These are phyloP conservation scores for Podochytrium sp. DNA, from an alignment of 192 early-diverging fungal species.

Conservation along the genomic window DNA sequence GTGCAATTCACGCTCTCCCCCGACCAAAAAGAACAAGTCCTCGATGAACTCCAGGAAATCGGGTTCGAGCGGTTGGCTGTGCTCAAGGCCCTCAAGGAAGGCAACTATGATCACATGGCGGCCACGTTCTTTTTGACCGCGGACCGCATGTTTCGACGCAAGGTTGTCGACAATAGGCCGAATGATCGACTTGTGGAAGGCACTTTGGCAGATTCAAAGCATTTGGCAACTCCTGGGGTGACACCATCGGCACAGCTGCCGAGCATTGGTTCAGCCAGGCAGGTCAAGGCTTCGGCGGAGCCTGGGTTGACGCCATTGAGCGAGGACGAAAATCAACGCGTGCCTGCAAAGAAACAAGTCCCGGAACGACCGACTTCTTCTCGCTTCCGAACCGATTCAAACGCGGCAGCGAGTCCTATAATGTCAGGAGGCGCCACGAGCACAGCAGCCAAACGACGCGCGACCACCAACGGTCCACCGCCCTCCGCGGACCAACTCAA, in stretches of 20 bases:
- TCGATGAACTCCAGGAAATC: constrained; percentile 60
- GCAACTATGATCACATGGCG: constrained; percentile 56
- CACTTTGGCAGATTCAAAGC: constrained; percentile 27
- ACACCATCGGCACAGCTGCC: not conserved
- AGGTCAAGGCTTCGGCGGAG: constrained; percentile 11
- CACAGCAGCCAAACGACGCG: constrained; percentile 15
- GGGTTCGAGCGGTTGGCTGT: constrained; percentile 53
- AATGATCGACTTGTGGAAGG: constrained; percentile 33
- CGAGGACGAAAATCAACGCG: constrained; percentile 19
- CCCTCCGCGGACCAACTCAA: constrained; percentile 7
- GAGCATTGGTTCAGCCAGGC: constrained; percentile 4
- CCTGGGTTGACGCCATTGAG: constrained; percentile 13
- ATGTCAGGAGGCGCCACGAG: not conserved
- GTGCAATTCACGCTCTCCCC: constrained; percentile 37
- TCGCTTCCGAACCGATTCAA: not conserved
- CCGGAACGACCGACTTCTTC: constrained; percentile 1
- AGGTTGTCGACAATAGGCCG: constrained; percentile 27
- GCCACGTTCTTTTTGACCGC: constrained; percentile 63
- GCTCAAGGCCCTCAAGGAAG: constrained; percentile 52
- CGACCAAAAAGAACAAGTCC: constrained; percentile 51
- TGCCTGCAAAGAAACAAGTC: not conserved
- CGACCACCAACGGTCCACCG: constrained; percentile 11
- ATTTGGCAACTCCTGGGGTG: not conserved
- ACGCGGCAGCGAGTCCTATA: too few species aligned
- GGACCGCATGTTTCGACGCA: constrained; percentile 49